A percentile compares a stretch with the other conserved stretches of the same genome.
phyloP scores from a whole-genome alignment of 1,284 basidiomycete genomes.

The Microbotryomycetes sp. region DNA sequence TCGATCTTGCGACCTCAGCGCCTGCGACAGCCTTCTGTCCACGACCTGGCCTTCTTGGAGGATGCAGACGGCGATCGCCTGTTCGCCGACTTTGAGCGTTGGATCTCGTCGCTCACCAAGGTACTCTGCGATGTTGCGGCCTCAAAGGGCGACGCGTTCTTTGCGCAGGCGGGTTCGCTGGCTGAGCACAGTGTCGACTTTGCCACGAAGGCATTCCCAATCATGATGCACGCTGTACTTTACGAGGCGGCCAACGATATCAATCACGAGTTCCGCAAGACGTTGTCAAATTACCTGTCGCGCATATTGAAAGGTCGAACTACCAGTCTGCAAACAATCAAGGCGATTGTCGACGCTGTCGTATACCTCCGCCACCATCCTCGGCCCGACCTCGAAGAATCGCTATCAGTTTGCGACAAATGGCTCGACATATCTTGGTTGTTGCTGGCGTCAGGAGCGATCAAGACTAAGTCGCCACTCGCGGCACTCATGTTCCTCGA shows the following conservation, averaged over 20 bases:
- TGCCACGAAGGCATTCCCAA: constrained; percentile 60
- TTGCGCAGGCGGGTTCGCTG: constrained; percentile 57
- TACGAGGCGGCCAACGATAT: constrained; percentile 33
- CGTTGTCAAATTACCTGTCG: constrained; percentile 34
- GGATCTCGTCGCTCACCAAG: constrained; percentile 59
- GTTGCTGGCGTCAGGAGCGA: constrained; percentile 64
- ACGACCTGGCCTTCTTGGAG: constrained; percentile 48
- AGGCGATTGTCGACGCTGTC: constrained; percentile 64
- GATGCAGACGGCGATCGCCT: constrained; percentile 45
- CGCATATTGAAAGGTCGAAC: constrained; percentile 48
- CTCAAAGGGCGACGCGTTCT: constrained; percentile 52
- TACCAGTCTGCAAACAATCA: constrained; percentile 39
- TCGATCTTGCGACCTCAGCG: constrained; percentile 5
- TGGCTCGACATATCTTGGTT: constrained; percentile 77
- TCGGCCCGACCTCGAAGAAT: constrained; percentile 40
- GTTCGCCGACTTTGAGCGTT: constrained; percentile 50
- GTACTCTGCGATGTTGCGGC: constrained; percentile 58
- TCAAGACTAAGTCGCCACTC: constrained; percentile 72
- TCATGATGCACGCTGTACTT: constrained; percentile 65
- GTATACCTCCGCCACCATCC: constrained; percentile 68
- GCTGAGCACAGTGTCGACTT: constrained; percentile 53
- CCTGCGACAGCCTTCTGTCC: constrained; percentile 6
- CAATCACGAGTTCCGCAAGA: background rate
- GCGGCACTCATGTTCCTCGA: constrained; percentile 86
- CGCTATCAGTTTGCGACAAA: constrained; percentile 58